Conservation (phyloP, 352 stramenopile species). For the Elongisporangium undulatum region DNA sequence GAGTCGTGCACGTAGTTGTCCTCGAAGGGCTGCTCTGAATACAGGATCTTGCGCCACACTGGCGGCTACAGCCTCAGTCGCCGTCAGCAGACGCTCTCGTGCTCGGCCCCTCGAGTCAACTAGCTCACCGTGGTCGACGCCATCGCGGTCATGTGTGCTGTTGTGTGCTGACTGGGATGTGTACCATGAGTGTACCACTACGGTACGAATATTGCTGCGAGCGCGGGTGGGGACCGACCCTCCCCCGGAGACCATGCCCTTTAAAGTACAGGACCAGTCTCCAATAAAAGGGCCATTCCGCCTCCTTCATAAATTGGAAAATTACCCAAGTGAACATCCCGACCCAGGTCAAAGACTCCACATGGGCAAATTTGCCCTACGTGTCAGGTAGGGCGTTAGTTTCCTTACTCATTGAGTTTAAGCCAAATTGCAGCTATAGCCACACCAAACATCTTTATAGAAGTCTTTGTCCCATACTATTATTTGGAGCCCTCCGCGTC, state of each 20-base stretch:
- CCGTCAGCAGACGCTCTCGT: not conserved
- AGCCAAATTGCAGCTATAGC: conserved; percentile 24
- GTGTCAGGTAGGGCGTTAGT: conserved; percentile 88
- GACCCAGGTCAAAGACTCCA: conserved; percentile 18
- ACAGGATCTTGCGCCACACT: conserved; percentile 87
- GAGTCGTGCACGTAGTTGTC: conserved; percentile 89
- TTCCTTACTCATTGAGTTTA: conserved; percentile 94
- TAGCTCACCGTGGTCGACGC: not conserved
- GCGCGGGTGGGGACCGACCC: conserved; percentile 41
- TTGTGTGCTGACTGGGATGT: not conserved
- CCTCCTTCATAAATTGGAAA: conserved; percentile 74
- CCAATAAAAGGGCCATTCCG: conserved; percentile 60
- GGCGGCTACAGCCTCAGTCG: conserved; percentile 2
- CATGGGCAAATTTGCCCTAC: conserved; percentile 30
- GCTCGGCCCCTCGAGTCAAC: not conserved
- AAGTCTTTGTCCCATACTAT: not conserved
- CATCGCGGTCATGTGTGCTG: no score
- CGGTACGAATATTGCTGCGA: not conserved
- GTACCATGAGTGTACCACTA: not conserved
- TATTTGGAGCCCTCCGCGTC: no score
- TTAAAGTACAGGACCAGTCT: conserved; percentile 34
- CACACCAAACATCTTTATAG: not conserved
- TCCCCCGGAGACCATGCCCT: conserved; percentile 20
- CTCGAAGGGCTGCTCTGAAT: conserved; percentile 81
- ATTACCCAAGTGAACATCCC: conserved; percentile 29